Evolutionary conservation across 2,329 filamentous ascomycete genomes (phyloP).

Genomic region (Passalora sequoiae): DNA sequence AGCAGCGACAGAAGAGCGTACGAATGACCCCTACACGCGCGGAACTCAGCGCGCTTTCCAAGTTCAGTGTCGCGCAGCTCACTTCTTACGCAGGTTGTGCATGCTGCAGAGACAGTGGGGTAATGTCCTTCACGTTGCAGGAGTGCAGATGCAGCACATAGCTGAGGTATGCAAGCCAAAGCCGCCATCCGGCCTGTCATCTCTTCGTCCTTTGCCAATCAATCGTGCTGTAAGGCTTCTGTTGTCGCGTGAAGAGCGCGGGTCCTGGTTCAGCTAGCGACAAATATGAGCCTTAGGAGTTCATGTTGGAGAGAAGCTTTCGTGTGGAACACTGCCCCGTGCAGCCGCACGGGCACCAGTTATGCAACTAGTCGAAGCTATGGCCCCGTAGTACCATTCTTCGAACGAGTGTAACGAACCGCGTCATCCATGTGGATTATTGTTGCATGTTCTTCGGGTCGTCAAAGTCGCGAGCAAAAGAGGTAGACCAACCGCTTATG

Average conservation of each 20-base stretch:
- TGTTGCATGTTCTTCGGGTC: background rate
- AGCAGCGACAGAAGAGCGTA: too few species aligned
- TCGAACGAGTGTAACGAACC: background rate
- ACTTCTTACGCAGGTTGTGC: background rate
- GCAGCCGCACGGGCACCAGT: background rate
- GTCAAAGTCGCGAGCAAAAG: background rate
- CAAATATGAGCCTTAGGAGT: background rate
- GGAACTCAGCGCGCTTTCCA: background rate
- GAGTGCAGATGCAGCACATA: background rate
- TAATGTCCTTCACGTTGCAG: background rate
- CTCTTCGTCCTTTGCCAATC: background rate
- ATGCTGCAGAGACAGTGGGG: background rate
- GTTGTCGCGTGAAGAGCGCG: too few species aligned
- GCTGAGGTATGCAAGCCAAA: background rate
- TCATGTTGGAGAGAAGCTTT: background rate
- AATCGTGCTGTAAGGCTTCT: too few species aligned
- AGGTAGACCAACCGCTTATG: background rate
- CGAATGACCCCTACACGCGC: too few species aligned
- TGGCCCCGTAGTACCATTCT: background rate
- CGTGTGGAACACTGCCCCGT: background rate
- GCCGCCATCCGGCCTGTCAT: background rate
- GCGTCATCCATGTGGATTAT: background rate
- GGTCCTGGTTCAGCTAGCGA: too few species aligned
- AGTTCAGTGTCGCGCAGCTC: background rate
- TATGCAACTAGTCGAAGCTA: slow-evolving; percentile 1